Conservation (phyloP, 306 rosid species). For the Prosopis cineraria region DNA sequence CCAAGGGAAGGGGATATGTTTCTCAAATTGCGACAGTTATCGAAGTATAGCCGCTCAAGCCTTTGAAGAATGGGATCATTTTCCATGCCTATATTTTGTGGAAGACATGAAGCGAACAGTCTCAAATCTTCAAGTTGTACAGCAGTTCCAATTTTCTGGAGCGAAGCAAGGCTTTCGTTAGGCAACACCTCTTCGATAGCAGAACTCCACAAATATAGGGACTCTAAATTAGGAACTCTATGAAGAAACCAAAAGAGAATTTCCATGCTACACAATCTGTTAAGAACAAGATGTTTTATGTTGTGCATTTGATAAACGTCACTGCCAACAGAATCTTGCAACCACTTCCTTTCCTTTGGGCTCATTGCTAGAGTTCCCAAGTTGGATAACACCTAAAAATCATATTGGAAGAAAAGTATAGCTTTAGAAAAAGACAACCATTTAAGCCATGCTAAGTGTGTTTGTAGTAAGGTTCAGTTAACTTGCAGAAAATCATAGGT, state of each 20-base stretch:
- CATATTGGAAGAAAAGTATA: too few relatives aligned
- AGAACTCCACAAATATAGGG: background rate
- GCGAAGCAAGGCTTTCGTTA: background rate
- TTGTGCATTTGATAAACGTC: background rate
- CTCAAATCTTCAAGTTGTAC: slow-evolving; percentile 1
- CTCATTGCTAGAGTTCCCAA: background rate
- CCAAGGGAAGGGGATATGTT: background rate
- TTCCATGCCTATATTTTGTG: too few relatives aligned
- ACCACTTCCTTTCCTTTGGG: slow-evolving; percentile 7
- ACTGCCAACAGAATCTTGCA: background rate
- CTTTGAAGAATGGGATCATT: slow-evolving; percentile 1
- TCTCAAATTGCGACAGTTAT: background rate
- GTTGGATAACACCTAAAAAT: slow-evolving; percentile 16
- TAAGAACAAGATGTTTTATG: background rate
- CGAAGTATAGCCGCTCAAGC: background rate
- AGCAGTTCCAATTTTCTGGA: background rate
- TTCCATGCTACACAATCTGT: background rate
- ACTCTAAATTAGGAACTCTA: slow-evolving; percentile 30
- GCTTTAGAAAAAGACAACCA: too few relatives aligned
- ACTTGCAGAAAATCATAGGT: too few relatives aligned
- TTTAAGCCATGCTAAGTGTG: too few relatives aligned
- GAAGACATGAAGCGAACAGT: fast-evolving
- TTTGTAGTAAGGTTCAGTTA: too few relatives aligned
- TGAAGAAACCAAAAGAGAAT: slow-evolving; percentile 15
- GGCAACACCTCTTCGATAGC: background rate